Percentiles rank a stretch among this genome's conserved stretches.
Evolutionary conservation across 2,329 filamentous ascomycete genomes (phyloP).

Genomic region (Calonectria hawksworthii): DNA sequence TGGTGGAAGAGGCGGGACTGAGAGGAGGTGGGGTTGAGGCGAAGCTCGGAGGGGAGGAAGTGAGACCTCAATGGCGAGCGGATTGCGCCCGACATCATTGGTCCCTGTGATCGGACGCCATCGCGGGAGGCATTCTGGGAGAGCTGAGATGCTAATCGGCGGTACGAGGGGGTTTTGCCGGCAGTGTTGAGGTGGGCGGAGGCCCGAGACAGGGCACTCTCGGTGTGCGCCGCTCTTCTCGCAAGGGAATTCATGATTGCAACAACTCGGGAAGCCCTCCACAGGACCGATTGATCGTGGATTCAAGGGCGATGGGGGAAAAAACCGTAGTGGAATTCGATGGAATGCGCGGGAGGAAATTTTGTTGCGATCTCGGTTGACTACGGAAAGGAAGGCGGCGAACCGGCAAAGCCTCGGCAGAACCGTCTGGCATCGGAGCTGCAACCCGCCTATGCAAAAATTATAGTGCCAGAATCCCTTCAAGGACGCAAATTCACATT

Average conservation of each 20-base stretch:
- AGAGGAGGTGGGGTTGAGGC: slow-evolving; percentile 49
- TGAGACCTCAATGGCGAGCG: slow-evolving; percentile 60
- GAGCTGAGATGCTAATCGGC: slow-evolving; percentile 60
- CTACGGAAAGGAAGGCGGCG: slow-evolving; percentile 52
- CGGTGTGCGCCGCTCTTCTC: slow-evolving; percentile 58
- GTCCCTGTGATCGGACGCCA: slow-evolving; percentile 45
- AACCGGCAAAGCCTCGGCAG: slow-evolving; percentile 52
- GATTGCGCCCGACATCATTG: slow-evolving; percentile 45
- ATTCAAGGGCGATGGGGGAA: slow-evolving; percentile 43
- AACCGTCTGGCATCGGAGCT: slow-evolving; percentile 21
- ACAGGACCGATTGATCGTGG: slow-evolving; percentile 45
- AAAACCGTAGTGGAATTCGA: slow-evolving; percentile 45
- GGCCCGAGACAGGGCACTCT: slow-evolving; percentile 58
- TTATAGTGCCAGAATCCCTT: slow-evolving; percentile 39
- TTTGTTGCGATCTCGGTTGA: slow-evolving; percentile 56
- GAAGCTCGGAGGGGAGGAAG: slow-evolving; percentile 55
- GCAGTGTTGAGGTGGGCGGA: slow-evolving; percentile 55
- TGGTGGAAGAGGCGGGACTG: slow-evolving; percentile 52
- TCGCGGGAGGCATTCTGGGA: slow-evolving; percentile 46
- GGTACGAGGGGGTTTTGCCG: slow-evolving; percentile 63
- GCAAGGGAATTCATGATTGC: slow-evolving; percentile 62
- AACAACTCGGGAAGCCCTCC: slow-evolving; percentile 44
- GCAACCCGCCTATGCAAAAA: slow-evolving; percentile 39
- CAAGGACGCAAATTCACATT: slow-evolving; percentile 27
- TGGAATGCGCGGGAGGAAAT: slow-evolving; percentile 52